Base-by-base conservation (phyloP, 1,284 basidiomycete species). In the Ganoderma boninense region DNA sequence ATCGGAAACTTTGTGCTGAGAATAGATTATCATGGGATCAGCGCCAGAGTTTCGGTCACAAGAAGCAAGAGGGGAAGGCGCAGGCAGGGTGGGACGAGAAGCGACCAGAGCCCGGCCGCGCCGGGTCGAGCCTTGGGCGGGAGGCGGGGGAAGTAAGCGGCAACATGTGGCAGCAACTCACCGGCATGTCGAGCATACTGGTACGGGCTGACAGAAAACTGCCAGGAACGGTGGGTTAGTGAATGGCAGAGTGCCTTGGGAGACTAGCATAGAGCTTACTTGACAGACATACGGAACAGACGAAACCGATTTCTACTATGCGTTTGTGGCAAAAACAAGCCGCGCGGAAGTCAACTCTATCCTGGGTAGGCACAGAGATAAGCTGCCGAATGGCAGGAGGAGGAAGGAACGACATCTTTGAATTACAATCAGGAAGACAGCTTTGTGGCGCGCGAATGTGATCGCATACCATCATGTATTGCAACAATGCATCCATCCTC, bases 261-360 rank as follows among this genome's bases (percentile, higher is more conserved):
- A 59, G 26, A 57, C 26, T 42, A 71, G 65, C 5, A 46, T 54
- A 43, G 32, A 88, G 42, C 93, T 73, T 77, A 97, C 96, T 98
- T 61, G 95, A 97, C 56, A 98, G 83, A 79, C 97, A 98, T 44
- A 98, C 96, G 23, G 96, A 97, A 82, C 98, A 99, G 32, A 99
- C 97, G 77, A 97, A 99, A 46, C 97, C 98, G 65, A 99, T 90
- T 78, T 99, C 97, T 49, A 99, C 91, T 61, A 98, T 97, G 66
- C 93, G 92, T 78, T 98, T 97, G 82, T 99, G 98, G 82, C 98
- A 99, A 84, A 99, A 99, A 81, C 98, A 99, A 7, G 97, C 97
- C 0, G 98, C 98, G 38, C 98, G 89, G 79, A 99, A 97, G 80
- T 99, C 98, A 69, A 99, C 93, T 75, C 93, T 94, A 79, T 99